These are phyloP conservation scores for Canavalia ensiformis DNA, from an alignment of 306 rosid species.

Conservation along the genomic window DNA sequence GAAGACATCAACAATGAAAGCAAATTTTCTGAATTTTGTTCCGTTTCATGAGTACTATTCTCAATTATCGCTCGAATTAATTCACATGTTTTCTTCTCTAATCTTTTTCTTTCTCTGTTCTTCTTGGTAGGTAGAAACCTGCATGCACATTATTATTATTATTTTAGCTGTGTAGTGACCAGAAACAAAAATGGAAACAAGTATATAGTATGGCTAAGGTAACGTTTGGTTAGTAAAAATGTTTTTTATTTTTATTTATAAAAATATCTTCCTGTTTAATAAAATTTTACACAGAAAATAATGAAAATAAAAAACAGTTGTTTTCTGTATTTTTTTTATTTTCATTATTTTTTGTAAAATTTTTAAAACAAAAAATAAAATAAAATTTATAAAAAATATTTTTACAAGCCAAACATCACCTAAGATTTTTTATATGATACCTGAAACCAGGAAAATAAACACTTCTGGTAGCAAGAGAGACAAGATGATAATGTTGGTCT, in stretches of 20 bases:
- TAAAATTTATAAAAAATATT: too few relatives aligned
- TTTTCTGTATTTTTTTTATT: too few relatives aligned
- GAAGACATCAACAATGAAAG: conserved; percentile 59
- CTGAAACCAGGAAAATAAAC: conserved; percentile 72
- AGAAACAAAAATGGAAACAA: neutral
- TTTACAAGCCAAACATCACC: too few relatives aligned
- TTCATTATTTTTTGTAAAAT: too few relatives aligned
- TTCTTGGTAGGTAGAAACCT: conserved; percentile 69
- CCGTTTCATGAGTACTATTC: conserved; percentile 11
- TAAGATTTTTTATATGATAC: conserved; percentile 10
- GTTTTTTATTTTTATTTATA: too few relatives aligned
- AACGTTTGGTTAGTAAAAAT: too few relatives aligned
- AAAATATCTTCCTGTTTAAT: too few relatives aligned
- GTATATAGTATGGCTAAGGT: neutral
- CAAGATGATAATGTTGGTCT: conserved; percentile 60
- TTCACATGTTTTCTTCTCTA: conserved; percentile 54
- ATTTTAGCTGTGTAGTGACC: neutral
- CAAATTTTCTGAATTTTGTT: conserved; percentile 48
- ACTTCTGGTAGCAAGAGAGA: conserved; percentile 43
- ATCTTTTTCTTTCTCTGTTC: conserved; percentile 62
- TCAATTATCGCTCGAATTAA: conserved; percentile 49
- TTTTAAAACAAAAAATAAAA: too few relatives aligned
- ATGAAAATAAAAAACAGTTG: too few relatives aligned
- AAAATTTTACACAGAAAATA: too few relatives aligned
- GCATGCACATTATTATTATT: conserved; percentile 17